Percentiles rank a stretch among this genome's conserved stretches.
Evolutionary conservation across 805 yeast species (phyloP).

Genomic region (Kregervanrija delftensis): DNA sequence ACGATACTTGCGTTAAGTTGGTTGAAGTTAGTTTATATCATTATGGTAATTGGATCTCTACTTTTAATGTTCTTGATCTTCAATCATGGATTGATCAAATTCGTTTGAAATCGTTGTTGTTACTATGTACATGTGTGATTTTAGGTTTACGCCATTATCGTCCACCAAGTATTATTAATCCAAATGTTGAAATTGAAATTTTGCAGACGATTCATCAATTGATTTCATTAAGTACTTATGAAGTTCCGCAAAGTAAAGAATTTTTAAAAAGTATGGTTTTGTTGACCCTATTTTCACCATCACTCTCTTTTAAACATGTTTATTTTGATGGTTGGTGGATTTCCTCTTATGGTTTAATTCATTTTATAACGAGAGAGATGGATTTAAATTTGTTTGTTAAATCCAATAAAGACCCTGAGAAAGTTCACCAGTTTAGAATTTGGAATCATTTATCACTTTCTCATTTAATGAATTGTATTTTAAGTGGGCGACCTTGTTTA

Average conservation of each 20-base stretch:
- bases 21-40: conserved; percentile 46
- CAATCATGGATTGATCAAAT: conserved; percentile 21
- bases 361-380: conserved; percentile 49
- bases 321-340: conserved; percentile 65
- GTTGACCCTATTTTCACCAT: conserved; percentile 51
- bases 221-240: conserved; percentile 35
- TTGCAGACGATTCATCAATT: conserved; percentile 41
- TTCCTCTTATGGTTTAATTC: conserved; percentile 57
- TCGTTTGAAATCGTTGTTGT: conserved; percentile 43
- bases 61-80: conserved; percentile 5
- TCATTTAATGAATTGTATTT: conserved; percentile 55
- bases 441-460: conserved; percentile 67
- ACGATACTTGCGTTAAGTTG: conserved; percentile 37
- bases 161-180: conserved; percentile 1
- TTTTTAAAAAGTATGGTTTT: conserved; percentile 60
- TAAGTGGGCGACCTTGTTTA: conserved; percentile 63
- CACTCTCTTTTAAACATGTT: conserved; percentile 45
- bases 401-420: conserved; percentile 18
- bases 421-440: conserved; percentile 44
- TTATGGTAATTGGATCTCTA: conserved; percentile 58
- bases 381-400: conserved; percentile 21
- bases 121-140: conserved; percentile 57
- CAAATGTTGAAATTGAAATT: conserved; percentile 26
- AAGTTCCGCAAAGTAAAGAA: conserved; percentile 37
- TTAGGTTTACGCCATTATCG: conserved; percentile 43